Percentiles rank a stretch among this genome's conserved stretches.
Evolutionary conservation across 2,329 filamentous ascomycete species (phyloP).

Genomic region (Diaporthe eres): DNA sequence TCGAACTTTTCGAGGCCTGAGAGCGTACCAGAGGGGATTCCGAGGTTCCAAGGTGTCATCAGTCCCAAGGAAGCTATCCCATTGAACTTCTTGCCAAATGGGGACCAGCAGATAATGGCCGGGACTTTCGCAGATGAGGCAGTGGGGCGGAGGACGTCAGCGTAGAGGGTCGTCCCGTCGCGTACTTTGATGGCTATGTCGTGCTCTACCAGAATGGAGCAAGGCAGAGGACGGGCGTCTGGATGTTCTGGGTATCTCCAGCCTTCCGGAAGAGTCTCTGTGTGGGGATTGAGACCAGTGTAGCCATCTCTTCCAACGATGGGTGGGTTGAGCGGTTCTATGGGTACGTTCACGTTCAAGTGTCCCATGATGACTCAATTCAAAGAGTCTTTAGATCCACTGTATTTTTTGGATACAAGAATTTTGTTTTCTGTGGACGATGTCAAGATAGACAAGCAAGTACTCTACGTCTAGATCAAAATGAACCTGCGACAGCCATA

Average conservation of each 20-base stretch:
- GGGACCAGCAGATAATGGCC: conserved; percentile 51
- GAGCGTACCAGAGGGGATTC: conserved; percentile 48
- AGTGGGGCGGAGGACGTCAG: not conserved
- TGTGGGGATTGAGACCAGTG: conserved; percentile 7
- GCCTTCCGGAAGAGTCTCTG: conserved; percentile 1
- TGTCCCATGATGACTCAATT: not conserved
- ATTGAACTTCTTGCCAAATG: conserved; percentile 62
- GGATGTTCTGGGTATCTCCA: not conserved
- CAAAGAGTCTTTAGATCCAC: not conserved
- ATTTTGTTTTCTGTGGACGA: not conserved
- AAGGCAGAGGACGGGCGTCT: not conserved
- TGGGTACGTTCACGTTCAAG: not conserved
- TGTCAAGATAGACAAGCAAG: not conserved
- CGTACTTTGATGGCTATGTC: conserved; percentile 2
- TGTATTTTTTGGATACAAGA: not conserved
- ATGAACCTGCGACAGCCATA: not conserved
- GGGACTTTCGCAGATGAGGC: not conserved
- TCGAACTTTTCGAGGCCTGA: conserved; percentile 50
- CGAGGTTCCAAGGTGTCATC: conserved; percentile 55
- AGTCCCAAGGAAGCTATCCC: conserved; percentile 53
- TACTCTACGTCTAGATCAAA: not conserved
- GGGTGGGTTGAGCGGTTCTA: not conserved
- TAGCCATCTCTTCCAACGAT: conserved; percentile 1
- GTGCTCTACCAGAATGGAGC: not conserved
- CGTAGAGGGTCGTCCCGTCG: conserved; percentile 11